Evolutionary conservation across 73 alveolate species (phyloP).

Genomic region (Breviolum minutum): DNA sequence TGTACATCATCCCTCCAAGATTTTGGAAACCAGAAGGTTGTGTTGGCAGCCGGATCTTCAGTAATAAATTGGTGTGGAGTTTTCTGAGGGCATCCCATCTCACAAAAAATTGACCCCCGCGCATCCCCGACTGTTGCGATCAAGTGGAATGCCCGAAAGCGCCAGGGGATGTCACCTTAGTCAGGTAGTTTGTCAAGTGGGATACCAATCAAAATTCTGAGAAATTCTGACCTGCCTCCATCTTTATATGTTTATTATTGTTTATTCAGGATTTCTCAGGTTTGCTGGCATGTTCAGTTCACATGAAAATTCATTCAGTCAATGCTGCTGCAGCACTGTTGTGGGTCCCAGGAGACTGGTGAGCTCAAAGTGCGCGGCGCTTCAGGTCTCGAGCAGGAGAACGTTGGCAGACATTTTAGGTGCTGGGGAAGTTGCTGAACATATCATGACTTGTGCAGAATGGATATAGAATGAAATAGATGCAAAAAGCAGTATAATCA

Average conservation of each 20-base stretch:
- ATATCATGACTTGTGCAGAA: no score
- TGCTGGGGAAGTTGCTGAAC: no score
- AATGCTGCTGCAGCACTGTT: not conserved
- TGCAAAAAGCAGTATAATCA: no score
- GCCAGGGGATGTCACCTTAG: not conserved
- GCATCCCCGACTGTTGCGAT: no score
- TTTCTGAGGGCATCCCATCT: no score
- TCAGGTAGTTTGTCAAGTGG: not conserved
- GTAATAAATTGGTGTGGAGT: not conserved
- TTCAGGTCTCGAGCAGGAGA: conserved; percentile 77
- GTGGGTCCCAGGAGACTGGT: conserved; percentile 27
- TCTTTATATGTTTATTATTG: not conserved
- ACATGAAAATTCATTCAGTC: not conserved
- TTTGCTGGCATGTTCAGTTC: no score
- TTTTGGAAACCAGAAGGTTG: not conserved
- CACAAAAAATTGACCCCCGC: no score
- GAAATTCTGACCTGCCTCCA: not conserved
- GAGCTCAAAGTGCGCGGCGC: conserved; percentile 38
- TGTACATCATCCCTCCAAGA: not conserved
- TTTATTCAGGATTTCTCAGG: not conserved
- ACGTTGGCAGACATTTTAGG: no score
- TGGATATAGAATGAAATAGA: no score
- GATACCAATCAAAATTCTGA: not conserved
- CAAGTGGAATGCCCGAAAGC: no score
- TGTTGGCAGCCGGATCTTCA: not conserved